These are phyloP conservation scores for Neurospora sp. DNA, from an alignment of 495 filamentous ascomycete species.

Conservation along the genomic window DNA sequence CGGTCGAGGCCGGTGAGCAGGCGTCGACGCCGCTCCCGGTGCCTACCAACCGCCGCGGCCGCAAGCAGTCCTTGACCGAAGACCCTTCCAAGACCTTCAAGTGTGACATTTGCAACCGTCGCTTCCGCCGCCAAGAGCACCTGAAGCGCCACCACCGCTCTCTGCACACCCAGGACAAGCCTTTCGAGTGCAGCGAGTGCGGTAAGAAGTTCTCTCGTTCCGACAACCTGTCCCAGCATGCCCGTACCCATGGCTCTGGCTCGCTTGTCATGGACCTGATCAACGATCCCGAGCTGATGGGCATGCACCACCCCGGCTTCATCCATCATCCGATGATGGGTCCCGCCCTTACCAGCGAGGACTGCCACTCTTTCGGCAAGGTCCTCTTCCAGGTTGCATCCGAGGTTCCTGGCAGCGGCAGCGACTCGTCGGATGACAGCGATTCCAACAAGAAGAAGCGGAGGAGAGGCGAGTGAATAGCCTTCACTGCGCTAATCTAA, in stretches of 20 bases:
- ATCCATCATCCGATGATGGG: slow-evolving; percentile 13
- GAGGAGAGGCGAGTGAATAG: slow-evolving; percentile 50
- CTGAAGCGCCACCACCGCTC: slow-evolving; percentile 98
- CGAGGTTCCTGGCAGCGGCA: slow-evolving; percentile 50
- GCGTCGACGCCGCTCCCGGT: slow-evolving; percentile 37
- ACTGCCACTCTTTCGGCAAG: slow-evolving; percentile 51
- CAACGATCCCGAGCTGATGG: slow-evolving; percentile 52
- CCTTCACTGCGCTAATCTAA: not conserved
- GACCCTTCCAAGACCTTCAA: slow-evolving; percentile 98
- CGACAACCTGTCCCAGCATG: slow-evolving; percentile 94
- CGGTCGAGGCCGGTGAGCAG: slow-evolving; percentile 16
- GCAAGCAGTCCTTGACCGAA: slow-evolving; percentile 97
- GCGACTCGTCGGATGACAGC: slow-evolving; percentile 45
- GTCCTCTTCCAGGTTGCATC: slow-evolving; percentile 69
- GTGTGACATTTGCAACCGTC: slow-evolving; percentile 88
- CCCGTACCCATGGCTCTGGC: slow-evolving; percentile 83
- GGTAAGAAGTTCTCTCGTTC: slow-evolving; percentile 98
- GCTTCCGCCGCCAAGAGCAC: slow-evolving; percentile 97
- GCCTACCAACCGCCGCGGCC: slow-evolving; percentile 81
- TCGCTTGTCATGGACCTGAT: slow-evolving; percentile 84
- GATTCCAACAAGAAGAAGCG: slow-evolving; percentile 59
- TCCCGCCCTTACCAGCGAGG: slow-evolving; percentile 35
- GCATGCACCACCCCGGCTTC: slow-evolving; percentile 8
- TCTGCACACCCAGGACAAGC: slow-evolving; percentile 96
- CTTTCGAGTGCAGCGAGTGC: slow-evolving; percentile 93